A percentile compares a stretch with the other conserved stretches of the same genome.
Conservation (phyloP, 1,284 basidiomycete genomes). For the Coniophora puteana region DNA sequence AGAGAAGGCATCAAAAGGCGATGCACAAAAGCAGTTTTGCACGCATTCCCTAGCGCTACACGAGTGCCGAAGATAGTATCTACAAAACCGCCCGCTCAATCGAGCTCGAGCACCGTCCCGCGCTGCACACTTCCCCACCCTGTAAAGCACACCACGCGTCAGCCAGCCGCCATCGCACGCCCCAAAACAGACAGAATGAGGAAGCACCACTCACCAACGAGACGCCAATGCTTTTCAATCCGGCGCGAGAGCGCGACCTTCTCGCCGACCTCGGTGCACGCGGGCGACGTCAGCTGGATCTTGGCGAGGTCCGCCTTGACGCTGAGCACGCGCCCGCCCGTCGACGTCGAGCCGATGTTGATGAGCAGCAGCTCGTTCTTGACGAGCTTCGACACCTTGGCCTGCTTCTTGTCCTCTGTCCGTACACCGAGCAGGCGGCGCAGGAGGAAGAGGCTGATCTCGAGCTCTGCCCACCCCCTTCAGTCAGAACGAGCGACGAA, state of each 20-base stretch:
- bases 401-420: slow-evolving; percentile 98
- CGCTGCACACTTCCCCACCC: slow-evolving; percentile 59
- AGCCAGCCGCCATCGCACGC: neutral
- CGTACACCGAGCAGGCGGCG: slow-evolving; percentile 96
- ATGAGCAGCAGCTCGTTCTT: slow-evolving; percentile 94
- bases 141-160: slow-evolving; percentile 14
- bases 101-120: slow-evolving; percentile 51
- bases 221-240: slow-evolving; percentile 97
- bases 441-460: slow-evolving; percentile 90
- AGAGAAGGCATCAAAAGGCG: neutral
- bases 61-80: neutral
- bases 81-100: slow-evolving; percentile 24
- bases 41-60: too few species aligned
- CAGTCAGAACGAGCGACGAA: neutral
- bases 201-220: slow-evolving; percentile 72
- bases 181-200: neutral
- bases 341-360: slow-evolving; percentile 94
- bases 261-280: slow-evolving; percentile 92
- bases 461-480: slow-evolving; percentile 55
- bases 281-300: slow-evolving; percentile 88
- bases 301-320: slow-evolving; percentile 93
- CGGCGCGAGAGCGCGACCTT: slow-evolving; percentile 91
- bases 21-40: too few species aligned
- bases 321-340: slow-evolving; percentile 86
- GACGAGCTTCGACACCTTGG: slow-evolving; percentile 89